Base-by-base conservation (phyloP, 116 monocot species). In the Phalaenopsis hybrid region DNA sequence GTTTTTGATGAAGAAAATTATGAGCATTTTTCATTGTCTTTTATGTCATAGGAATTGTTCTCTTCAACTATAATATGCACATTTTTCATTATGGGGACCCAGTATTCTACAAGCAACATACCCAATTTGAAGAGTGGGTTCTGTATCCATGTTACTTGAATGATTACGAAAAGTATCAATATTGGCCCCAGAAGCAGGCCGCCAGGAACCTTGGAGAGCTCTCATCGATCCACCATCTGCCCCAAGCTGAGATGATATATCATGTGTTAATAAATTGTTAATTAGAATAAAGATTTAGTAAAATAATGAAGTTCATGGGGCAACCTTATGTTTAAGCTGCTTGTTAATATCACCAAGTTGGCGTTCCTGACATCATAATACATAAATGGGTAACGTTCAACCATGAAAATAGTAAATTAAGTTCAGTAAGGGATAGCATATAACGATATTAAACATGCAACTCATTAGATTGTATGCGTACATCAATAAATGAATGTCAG, bases 121-220 rank as follows among this genome's bases (percentile, higher is more conserved):
- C 77, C 77, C 77, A 25, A 77, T 77, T 51, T 77, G 77, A 77
- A 77, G 77, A 51, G 28, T 77, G 11, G 77, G 77, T 31, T 77
- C 77, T 3, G 77, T 31, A 13, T 77, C 77, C 31, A 75, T n/a
- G 75, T 5, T 44, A 25, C 20, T 77, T 8, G 77, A 44, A 25
- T 77, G 28, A 77, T 44, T 49, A 77, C 17, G 77, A 18, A 51
- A 77, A 20, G 51, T 1, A 31, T 44, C 77, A 48, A 5, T 46
- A 12, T 5, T 46, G 1, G 50, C 7, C 12, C 41, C 77, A 50
- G 51, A 11, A 11, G 51, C n/a, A 77, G 51, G 15, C 13, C 28
- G 16, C 77, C 77, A 77, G 8, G 77, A 5, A 1, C 77, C 52
- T 16, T 51, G 77, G 28, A 77, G 5, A 13, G 25, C 52, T 52